phyloP scores from a whole-genome alignment of 305 asterid genomes.

The Fraxinus ornus region DNA sequence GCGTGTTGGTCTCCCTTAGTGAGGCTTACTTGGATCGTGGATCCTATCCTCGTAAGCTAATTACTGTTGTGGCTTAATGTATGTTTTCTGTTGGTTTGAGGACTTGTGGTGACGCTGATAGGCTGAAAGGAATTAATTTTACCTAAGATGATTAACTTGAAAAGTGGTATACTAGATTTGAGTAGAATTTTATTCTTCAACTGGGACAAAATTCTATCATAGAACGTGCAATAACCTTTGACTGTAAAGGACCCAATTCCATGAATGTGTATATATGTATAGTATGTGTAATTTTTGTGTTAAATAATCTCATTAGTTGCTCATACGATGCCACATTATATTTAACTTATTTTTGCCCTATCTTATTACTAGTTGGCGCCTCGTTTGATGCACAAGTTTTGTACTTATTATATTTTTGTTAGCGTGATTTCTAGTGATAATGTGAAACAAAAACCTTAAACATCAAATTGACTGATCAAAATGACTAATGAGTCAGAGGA shows the following conservation, averaged over 20 bases:
- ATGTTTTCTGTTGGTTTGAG: background rate
- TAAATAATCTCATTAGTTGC: background rate
- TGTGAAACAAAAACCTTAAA: too few species aligned
- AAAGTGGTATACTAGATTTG: background rate
- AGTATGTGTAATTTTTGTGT: background rate
- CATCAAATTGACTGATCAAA: too few species aligned
- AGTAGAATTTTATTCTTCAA: background rate
- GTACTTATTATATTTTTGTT: too few species aligned
- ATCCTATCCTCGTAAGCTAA: conserved; percentile 42
- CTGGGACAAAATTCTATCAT: background rate
- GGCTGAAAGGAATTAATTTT: background rate
- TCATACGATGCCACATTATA: background rate
- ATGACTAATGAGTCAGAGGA: too few species aligned
- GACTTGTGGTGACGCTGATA: background rate
- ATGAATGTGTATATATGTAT: background rate
- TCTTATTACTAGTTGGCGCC: background rate
- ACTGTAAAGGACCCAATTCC: background rate
- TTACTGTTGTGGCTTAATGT: conserved; percentile 35
- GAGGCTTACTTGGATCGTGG: conserved; percentile 40
- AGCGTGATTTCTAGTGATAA: too few species aligned
- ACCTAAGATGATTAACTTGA: background rate
- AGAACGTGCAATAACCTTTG: background rate
- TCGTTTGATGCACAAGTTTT: too few species aligned
- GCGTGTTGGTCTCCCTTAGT: conserved; percentile 44
- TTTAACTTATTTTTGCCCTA: background rate